These are phyloP conservation scores for Acacia acuminata DNA, from an alignment of 306 rosid species.

Conservation along the genomic window DNA sequence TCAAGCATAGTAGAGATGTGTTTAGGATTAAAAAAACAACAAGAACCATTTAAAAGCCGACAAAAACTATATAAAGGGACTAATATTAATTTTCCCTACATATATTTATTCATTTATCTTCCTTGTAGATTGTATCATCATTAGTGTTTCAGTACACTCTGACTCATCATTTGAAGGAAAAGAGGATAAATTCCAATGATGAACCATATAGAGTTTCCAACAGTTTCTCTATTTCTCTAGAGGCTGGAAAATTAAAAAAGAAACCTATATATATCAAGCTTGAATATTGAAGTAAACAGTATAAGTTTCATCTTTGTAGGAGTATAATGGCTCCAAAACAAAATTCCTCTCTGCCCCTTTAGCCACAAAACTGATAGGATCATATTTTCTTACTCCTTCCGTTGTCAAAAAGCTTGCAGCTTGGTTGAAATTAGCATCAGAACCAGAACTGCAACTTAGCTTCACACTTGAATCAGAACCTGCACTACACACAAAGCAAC, in stretches of 20 bases:
- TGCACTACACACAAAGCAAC: background rate
- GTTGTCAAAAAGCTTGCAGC: constrained; percentile 62
- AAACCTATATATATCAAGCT: background rate
- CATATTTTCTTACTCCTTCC: constrained; percentile 54
- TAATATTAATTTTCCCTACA: background rate
- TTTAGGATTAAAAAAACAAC: background rate
- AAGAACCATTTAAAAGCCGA: background rate
- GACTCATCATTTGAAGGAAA: background rate
- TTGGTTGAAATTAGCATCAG: constrained; percentile 41
- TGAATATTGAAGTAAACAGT: constrained; percentile 69
- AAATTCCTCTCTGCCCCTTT: constrained; percentile 60
- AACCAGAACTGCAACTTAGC: constrained; percentile 51
- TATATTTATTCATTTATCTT: background rate
- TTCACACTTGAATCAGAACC: constrained; percentile 40
- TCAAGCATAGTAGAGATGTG: background rate
- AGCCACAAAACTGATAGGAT: constrained; percentile 79
- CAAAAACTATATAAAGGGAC: background rate
- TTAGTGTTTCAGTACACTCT: background rate
- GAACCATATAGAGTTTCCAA: background rate
- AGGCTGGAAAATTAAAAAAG: background rate
- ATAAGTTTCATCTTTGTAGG: constrained; percentile 66
- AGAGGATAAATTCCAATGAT: background rate
- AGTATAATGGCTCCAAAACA: constrained; percentile 69
- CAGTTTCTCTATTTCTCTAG: background rate
- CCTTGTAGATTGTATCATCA: background rate